Evolutionary conservation across 202 grass and related monocot genomes (phyloP).

Genomic region (Thinopyrum obtusiflorum): DNA sequence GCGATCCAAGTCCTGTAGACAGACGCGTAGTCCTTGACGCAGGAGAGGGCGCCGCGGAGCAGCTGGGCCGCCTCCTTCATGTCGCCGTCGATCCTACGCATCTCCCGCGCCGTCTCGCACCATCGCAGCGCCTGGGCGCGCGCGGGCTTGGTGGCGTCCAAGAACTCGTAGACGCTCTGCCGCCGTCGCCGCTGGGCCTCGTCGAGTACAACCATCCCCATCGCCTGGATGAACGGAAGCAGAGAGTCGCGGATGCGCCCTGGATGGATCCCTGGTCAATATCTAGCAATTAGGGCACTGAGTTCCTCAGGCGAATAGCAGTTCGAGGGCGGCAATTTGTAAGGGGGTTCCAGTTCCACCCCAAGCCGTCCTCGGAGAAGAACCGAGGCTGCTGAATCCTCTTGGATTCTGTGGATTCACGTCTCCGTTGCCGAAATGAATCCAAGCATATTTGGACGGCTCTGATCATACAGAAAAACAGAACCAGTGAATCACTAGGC

Average conservation of each 20-base stretch:
- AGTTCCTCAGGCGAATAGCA: neutral
- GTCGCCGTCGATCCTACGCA: neutral
- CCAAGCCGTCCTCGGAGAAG: neutral
- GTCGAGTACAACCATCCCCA: neutral
- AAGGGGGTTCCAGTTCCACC: neutral
- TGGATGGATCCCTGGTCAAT: neutral
- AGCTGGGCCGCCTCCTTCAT: neutral
- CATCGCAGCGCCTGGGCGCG: neutral
- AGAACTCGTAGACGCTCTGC: neutral
- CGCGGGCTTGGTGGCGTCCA: neutral
- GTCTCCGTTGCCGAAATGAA: neutral
- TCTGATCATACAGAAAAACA: neutral
- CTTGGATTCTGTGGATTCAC: neutral
- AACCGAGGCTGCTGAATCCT: neutral
- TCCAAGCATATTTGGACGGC: neutral
- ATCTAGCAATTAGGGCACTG: neutral
- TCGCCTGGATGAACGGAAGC: neutral
- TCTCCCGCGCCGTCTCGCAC: conserved; percentile 9
- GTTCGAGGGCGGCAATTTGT: neutral
- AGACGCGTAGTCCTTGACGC: neutral
- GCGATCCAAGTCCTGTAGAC: conserved; percentile 23
- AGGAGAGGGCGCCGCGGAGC: conserved; percentile 9
- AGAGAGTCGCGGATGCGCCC: neutral
- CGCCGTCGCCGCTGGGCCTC: neutral
- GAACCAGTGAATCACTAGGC: neutral